Percentiles rank a stretch among this genome's conserved stretches.
These are phyloP conservation scores for Sonneratia alba DNA, from an alignment of 345 rosid genomes.

Conservation along the genomic window DNA sequence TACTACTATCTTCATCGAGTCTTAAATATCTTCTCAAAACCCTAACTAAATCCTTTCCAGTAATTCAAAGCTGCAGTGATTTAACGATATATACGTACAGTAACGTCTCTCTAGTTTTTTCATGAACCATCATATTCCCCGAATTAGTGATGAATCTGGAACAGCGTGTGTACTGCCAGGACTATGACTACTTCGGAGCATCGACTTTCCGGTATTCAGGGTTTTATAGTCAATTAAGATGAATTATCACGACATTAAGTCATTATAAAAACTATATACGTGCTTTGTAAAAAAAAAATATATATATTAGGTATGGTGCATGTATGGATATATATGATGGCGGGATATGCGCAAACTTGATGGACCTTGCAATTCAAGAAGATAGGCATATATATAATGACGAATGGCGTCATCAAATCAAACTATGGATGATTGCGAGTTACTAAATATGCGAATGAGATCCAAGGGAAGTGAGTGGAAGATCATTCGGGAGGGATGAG, in stretches of 20 bases:
- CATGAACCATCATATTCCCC: too few relatives aligned
- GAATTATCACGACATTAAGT: neutral
- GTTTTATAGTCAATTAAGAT: neutral
- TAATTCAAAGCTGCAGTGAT: too few relatives aligned
- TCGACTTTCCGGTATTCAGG: too few relatives aligned
- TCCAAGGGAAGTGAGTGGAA: neutral
- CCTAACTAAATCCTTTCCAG: neutral
- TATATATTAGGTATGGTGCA: neutral
- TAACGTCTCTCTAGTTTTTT: too few relatives aligned
- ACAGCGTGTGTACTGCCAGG: too few relatives aligned
- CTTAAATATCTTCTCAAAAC: neutral
- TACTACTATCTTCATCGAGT: neutral
- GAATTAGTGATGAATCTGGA: too few relatives aligned
- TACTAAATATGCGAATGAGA: neutral
- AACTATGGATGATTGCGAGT: neutral
- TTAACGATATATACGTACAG: too few relatives aligned
- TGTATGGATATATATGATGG: neutral
- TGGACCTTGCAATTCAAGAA: neutral
- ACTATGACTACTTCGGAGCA: too few relatives aligned
- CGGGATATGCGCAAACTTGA: neutral
- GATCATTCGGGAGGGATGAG: neutral
- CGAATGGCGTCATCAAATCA: neutral
- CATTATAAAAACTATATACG: neutral
- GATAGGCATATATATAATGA: neutral
- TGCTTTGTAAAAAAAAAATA: neutral